Evolutionary conservation across 345 rosid species (phyloP), one percentile per base, ranked within the genome.

Genomic region (Lepidium aucheri): DNA sequence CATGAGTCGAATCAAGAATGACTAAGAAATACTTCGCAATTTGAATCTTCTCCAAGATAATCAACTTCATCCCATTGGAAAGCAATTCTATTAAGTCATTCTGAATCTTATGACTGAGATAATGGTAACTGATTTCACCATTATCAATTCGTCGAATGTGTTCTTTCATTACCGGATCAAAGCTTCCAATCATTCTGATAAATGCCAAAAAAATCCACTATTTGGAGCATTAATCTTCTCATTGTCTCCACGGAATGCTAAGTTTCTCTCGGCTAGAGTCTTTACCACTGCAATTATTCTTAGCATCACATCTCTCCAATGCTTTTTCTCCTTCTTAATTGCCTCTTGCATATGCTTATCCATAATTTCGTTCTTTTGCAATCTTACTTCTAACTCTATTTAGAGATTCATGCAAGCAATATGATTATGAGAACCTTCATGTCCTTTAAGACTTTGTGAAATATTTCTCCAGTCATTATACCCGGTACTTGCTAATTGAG

Each of bases 401-500:
- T 11, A 60, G 4, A 7, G 64, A 60, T 6, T 30, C 28, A 43
- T 60, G 11, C 26, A 60, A 60, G 16, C 3, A 6, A 42, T 42
- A 60, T 60, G 64, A 10, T 15, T 3, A 16, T 60, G 26, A 26
- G 11, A 42, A 5, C n/a, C 28, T 30, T 60, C 40, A 16, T 42
- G 28, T 9, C 0, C 6, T 15, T 43, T 60, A 26, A 42, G 26
- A 11, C 28, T 28, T 7, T 7, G 9, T 1, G 50, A 40, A 41
- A 33, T 33, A 65, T 65, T 65, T 30, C 42, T 65, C 60, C 11
- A 65, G 4, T 65, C 41, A 65, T 11, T 13, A 12, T n/a, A 39
- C 4, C 50, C 50, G 16, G 5, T 16, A 28, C n/a, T 52, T 16
- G 20, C 60, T 13, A 65, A 40, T 2, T 16, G 1, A 51, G 50